Base-by-base conservation (phyloP, 2,329 filamentous ascomycete genomes). In the Sarocladium brachiariae region DNA sequence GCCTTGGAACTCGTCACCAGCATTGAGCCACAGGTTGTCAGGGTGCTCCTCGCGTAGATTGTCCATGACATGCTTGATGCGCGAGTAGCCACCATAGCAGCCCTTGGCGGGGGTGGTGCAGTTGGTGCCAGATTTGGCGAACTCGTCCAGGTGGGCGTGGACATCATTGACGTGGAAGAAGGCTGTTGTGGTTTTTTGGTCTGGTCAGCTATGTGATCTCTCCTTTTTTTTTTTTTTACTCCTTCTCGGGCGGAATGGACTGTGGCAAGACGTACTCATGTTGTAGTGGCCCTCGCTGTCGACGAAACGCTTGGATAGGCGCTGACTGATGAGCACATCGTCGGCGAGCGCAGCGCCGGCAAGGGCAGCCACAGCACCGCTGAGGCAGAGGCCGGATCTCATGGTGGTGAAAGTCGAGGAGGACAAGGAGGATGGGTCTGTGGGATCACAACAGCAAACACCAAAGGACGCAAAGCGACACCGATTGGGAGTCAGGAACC, bases 91-190 rank as follows among this genome's bases (percentile, higher is more conserved):
- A 23, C 82, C 82, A 52, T 73, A 83, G 64, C 82, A 86, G 37
- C 81, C 82, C 45, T 70, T 67, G 49, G 71, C 64, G 0, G 78
- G 74, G 23, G 72, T 65, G 0, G 72, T 76, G 67, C 82, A 86
- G 65, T 84, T 80, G 10, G 78, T 77, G 50, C 82, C 82, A 0
- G 78, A 78, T 13, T 75, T 73, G 24, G 74, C 70, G 64, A 80
- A 86, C 63, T 85, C 66, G 60, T 85, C 81, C 16, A 86, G 69
- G 60, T 86, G 83, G 13, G 83, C 76, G 61, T 86, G 83, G 13
- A 86, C 79, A 60, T 86, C 82, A 59, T 86, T 86, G 70, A 86
- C 74, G 62, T 86, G 83, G 66, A 84, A 84, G 67, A 85, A 84
- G 6, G 81, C 70, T 72, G 50, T 7, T 18, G 14, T 25, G 4